phyloP scores from a whole-genome alignment of 2,329 filamentous ascomycete genomes.

The Talaromyces albobiverticillius region DNA sequence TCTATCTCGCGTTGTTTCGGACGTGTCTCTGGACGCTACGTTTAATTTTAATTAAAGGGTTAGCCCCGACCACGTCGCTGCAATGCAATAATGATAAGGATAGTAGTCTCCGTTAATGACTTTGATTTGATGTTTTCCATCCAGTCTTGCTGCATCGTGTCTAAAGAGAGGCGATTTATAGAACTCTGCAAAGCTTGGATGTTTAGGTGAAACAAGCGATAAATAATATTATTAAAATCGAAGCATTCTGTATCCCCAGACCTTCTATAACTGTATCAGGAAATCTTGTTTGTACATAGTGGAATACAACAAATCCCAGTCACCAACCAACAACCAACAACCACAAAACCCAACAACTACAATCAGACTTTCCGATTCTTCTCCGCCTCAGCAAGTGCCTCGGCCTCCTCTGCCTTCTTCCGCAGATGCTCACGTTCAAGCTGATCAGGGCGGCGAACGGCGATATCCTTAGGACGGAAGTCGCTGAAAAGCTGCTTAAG shows the following conservation, averaged over 20 bases:
- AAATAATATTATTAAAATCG: neutral
- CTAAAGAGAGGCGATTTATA: no score
- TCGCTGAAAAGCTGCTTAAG: constrained; percentile 87
- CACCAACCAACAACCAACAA: neutral
- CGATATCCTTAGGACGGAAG: constrained; percentile 91
- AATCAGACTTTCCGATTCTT: constrained; percentile 26
- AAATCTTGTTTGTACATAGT: constrained; percentile 9
- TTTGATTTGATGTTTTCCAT: neutral
- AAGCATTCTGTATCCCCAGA: neutral
- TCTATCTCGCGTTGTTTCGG: neutral
- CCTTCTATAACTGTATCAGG: constrained; percentile 2
- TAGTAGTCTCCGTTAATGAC: neutral
- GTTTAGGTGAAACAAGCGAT: no score
- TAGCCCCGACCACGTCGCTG: neutral
- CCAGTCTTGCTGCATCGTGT: neutral
- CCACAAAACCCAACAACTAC: neutral
- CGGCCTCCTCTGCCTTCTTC: constrained; percentile 57
- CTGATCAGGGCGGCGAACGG: constrained; percentile 81
- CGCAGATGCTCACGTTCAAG: constrained; percentile 70
- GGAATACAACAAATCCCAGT: neutral
- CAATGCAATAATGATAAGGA: neutral
- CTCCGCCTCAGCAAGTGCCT: constrained; percentile 40
- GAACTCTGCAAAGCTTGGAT: no score
- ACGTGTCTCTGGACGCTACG: neutral
- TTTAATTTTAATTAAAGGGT: neutral